Evolutionary conservation across 2,329 filamentous ascomycete species (phyloP).

Genomic region (Nothomitra cinnamomea): DNA sequence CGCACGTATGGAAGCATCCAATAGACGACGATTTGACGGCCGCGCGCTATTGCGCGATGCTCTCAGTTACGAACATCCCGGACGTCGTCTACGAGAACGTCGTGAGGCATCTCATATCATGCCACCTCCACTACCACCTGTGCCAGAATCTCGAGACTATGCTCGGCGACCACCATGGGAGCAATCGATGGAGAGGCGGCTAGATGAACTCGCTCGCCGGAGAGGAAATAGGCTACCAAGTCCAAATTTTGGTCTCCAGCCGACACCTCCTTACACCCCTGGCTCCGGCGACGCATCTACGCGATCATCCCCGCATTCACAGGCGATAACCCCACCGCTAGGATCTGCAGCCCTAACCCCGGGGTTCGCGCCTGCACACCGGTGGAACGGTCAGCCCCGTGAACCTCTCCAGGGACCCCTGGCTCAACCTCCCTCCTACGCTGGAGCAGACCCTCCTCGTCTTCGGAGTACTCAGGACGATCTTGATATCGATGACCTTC

Average conservation of each 20-base stretch:
- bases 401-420: not conserved
- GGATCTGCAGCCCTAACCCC: constrained; percentile 3
- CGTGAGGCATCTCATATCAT: not conserved
- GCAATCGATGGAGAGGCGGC: not conserved
- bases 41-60: constrained; percentile 20
- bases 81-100: constrained; percentile 18
- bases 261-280: constrained; percentile 4
- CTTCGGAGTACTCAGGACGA: not conserved
- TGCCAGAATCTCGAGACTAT: constrained; percentile 18
- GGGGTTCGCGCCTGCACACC: constrained; percentile 2
- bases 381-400: not conserved
- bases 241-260: not conserved
- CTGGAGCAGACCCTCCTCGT: not conserved
- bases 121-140: constrained; percentile 17
- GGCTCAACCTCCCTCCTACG: not conserved
- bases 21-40: constrained; percentile 17
- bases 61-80: constrained; percentile 19
- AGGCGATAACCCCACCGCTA: constrained; percentile 20
- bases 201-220: not conserved
- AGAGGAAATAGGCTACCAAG: not conserved
- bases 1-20: constrained; percentile 9
- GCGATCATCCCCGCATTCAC: constrained; percentile 17
- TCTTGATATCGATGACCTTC: constrained; percentile 1
- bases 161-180: constrained; percentile 4
- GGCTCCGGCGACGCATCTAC: constrained; percentile 9